Conservation (phyloP, 129 eudicot genomes). For the Chrysanthemum lavandulifolium region DNA sequence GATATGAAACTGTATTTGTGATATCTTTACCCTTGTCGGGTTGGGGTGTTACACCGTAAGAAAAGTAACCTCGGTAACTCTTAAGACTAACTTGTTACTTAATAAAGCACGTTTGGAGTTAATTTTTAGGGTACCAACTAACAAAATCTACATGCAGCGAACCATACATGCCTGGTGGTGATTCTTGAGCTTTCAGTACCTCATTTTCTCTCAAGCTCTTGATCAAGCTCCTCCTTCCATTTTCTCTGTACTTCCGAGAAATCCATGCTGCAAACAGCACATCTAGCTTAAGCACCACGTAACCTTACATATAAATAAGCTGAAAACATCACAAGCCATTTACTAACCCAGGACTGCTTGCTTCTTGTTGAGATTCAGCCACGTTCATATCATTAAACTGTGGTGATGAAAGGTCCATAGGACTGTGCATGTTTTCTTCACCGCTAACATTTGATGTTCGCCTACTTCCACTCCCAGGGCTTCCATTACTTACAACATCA, state of each 20-base stretch:
- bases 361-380: constrained; percentile 43
- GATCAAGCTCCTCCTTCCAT: constrained; percentile 81
- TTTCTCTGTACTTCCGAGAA: constrained; percentile 53
- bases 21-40: too few relatives aligned
- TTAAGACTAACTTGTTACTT: too few relatives aligned
- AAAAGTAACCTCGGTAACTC: too few relatives aligned
- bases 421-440: constrained; percentile 39
- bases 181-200: too few relatives aligned
- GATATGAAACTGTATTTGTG: too few relatives aligned
- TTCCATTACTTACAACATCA: constrained; percentile 42
- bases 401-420: constrained; percentile 47
- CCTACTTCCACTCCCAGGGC: constrained; percentile 58
- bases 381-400: constrained; percentile 39
- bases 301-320: not conserved
- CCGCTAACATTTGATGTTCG: constrained; percentile 39
- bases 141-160: too few relatives aligned
- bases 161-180: too few relatives aligned
- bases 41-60: too few relatives aligned
- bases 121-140: too few relatives aligned
- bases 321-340: not conserved
- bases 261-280: constrained; percentile 38
- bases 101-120: too few relatives aligned
- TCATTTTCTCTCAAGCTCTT: constrained; percentile 74
- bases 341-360: constrained; percentile 56
- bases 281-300: not conserved